Evolutionary conservation across 495 filamentous ascomycete genomes (phyloP), one percentile per base, ranked within the genome.

Genomic region (Evansstolkia leycettana): DNA sequence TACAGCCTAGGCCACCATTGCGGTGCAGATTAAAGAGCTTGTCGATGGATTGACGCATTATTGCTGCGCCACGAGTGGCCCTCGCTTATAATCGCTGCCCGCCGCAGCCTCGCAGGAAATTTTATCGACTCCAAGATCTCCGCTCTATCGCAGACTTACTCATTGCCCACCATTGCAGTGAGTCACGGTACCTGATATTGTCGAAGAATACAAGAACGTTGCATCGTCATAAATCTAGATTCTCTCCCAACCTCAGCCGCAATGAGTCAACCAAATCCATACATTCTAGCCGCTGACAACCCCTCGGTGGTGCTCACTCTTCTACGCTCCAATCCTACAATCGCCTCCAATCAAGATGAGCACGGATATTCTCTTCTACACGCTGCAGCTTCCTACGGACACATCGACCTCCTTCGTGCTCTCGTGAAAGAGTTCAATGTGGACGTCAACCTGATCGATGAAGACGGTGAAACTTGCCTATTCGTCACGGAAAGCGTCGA

Each of bases 291-390:
- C 12, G 81, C 81, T 42, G 84, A 89, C 52, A 78, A 81, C 44
- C 75, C 77, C 20, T 54, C 69, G 10, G 63, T 65, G 7, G 67
- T 90, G 14, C 59, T 86, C 30, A 59, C 70, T 15, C 72, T 85
- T 28, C 72, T 93, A 31, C 71, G 66, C 31, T 60, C 72, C 26
- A 70, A 85, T 47, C 75, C 80, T 27, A 54, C 70, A 7, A 61
- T 82, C 36, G 84, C 84, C 11, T 68, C 75, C 6, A 49, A 58
- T 17, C 82, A 85, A 48, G 85, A 93, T 54, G 72, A 79, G 39
- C 76, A 85, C 42, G 85, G 85, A 40, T 94, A 98, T 63, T 92
- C 88, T 11, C 72, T 95, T 14, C 62, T 96, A 14, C 90, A 98
- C 55, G 92, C 90, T 15, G 83, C 89, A 5, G 74, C 80, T 19